Evolutionary conservation across 2,329 filamentous ascomycete genomes (phyloP).

Genomic region (Cladosporium sp.): DNA sequence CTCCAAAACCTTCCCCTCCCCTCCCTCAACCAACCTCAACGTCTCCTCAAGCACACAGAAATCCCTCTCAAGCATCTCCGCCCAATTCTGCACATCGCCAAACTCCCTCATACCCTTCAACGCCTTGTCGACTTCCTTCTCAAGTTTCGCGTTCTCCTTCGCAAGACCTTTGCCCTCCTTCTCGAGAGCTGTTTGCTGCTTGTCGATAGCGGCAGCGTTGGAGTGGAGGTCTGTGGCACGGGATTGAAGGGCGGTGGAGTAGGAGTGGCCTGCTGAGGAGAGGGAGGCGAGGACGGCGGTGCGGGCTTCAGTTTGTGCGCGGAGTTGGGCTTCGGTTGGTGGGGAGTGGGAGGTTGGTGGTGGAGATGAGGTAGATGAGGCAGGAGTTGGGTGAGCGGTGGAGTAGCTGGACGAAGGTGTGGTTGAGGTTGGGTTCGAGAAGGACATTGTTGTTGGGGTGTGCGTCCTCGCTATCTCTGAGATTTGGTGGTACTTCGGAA

Average conservation of each 20-base stretch:
- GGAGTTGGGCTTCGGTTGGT: neutral
- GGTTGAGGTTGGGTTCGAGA: constrained; percentile 14
- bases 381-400: constrained; percentile 1
- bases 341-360: constrained; percentile 13
- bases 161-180: constrained; percentile 52
- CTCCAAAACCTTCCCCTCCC: constrained; percentile 23
- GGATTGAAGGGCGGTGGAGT: constrained; percentile 64
- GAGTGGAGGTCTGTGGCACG: constrained; percentile 66
- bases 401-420: constrained; percentile 16
- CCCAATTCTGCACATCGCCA: constrained; percentile 82
- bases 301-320: constrained; percentile 45
- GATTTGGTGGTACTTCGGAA: too few species aligned
- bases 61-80: constrained; percentile 64
- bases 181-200: constrained; percentile 54
- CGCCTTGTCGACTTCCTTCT: constrained; percentile 59
- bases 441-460: neutral
- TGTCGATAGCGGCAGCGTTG: constrained; percentile 61
- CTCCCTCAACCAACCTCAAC: constrained; percentile 31
- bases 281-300: constrained; percentile 49
- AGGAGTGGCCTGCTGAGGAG: constrained; percentile 58
- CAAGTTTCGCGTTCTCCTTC: constrained; percentile 62
- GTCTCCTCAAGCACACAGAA: constrained; percentile 36
- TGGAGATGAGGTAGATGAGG: neutral
- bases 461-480: neutral
- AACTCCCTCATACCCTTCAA: constrained; percentile 68